A percentile compares a stretch with the other conserved stretches of the same genome.
Conservation (phyloP, 306 rosid species). For the Erythrophleum fordii region DNA sequence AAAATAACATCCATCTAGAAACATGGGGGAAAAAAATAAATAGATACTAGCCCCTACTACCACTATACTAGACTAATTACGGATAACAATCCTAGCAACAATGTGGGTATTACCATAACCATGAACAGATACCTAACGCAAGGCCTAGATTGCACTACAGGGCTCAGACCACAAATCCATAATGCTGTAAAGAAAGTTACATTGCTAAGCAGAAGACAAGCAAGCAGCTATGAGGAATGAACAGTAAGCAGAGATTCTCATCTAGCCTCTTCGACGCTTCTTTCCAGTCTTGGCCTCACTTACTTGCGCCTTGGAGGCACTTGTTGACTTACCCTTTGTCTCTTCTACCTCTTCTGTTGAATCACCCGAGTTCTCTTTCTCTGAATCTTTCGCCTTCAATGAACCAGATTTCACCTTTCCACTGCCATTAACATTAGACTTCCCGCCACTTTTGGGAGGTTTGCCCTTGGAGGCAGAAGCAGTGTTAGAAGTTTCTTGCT, state of each 20-base stretch:
- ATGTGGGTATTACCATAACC: constrained; percentile 42
- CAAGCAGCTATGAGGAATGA: constrained; percentile 34
- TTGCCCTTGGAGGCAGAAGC: constrained; percentile 63
- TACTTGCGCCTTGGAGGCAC: constrained; percentile 56
- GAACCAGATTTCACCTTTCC: constrained; percentile 62
- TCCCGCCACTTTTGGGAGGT: constrained; percentile 55
- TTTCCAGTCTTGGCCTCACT: constrained; percentile 65
- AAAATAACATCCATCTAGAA: constrained; percentile 50
- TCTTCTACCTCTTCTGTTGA: constrained; percentile 48
- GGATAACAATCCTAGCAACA: constrained; percentile 53
- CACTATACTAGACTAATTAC: constrained; percentile 48
- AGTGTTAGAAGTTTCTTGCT: constrained; percentile 57
- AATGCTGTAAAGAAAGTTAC: constrained; percentile 30
- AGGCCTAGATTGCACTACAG: constrained; percentile 37
- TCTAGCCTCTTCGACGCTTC: constrained; percentile 70
- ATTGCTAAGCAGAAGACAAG: constrained; percentile 35
- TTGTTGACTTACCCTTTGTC: constrained; percentile 56
- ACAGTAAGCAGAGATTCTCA: constrained; percentile 32
- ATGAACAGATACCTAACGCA: constrained; percentile 45
- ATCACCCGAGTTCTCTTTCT: constrained; percentile 53
- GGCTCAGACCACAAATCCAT: constrained; percentile 33
- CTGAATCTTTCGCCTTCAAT: constrained; percentile 52
- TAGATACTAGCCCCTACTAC: constrained; percentile 43
- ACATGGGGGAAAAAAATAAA: constrained; percentile 28
- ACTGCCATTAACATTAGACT: constrained; percentile 51